Evolutionary conservation across 2,329 filamentous ascomycete genomes (phyloP).

Genomic region (Aspergillus intermedius): DNA sequence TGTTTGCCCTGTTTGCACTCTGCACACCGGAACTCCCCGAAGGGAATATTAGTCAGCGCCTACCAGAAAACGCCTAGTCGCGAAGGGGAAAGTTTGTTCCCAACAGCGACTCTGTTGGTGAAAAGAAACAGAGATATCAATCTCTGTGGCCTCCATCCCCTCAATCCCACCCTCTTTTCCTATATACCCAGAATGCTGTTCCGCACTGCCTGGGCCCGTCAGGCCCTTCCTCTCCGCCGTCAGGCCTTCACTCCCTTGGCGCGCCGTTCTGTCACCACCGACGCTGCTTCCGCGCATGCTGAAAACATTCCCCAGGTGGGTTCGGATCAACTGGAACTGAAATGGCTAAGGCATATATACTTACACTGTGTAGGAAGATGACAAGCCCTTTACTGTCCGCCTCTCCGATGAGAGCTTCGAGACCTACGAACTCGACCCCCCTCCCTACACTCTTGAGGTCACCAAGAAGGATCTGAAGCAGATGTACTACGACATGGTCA

Average conservation of each 20-base stretch:
- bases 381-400: constrained; percentile 84
- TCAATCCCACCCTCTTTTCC: constrained; percentile 4
- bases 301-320: constrained; percentile 68
- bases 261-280: constrained; percentile 80
- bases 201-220: constrained; percentile 59
- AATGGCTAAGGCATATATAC: constrained; percentile 16
- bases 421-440: constrained; percentile 97
- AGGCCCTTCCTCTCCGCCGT: constrained; percentile 51
- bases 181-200: constrained; percentile 57
- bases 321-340: constrained; percentile 25
- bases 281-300: constrained; percentile 85
- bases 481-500: constrained; percentile 99
- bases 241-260: constrained; percentile 43
- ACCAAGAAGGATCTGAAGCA: constrained; percentile 98
- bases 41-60: constrained; percentile 8
- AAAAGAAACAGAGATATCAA: background rate
- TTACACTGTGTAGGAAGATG: constrained; percentile 64
- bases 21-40: constrained; percentile 12
- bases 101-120: constrained; percentile 15
- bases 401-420: constrained; percentile 99
- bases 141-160: background rate
- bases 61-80: constrained; percentile 21
- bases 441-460: constrained; percentile 81
- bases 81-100: constrained; percentile 27
- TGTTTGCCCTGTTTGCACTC: constrained; percentile 25